A percentile compares a stretch with the other conserved stretches of the same genome.
These are phyloP conservation scores for Ceratocystiopsis sp. DNA, from an alignment of 2,329 filamentous ascomycete species.

Conservation along the genomic window DNA sequence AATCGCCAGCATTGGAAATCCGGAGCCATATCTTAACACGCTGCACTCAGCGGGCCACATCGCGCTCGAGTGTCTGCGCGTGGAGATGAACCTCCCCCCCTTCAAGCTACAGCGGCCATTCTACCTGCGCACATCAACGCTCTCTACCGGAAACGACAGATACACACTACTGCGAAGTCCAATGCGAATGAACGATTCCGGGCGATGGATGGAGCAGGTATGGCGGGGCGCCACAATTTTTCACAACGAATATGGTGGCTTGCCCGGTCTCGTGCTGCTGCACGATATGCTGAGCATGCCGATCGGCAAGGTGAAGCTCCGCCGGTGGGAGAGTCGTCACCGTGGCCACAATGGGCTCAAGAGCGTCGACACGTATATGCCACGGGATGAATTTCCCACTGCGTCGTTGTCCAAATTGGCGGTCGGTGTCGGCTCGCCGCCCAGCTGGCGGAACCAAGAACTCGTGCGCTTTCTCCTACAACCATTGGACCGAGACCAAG, in stretches of 20 bases:
- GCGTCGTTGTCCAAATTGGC: conserved; percentile 45
- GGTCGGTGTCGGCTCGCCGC: conserved; percentile 75
- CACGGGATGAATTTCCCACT: conserved; percentile 21
- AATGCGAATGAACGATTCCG: conserved; percentile 71
- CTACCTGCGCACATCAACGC: too few species aligned
- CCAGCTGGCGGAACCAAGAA: conserved; percentile 43
- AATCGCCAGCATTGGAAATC: conserved; percentile 79
- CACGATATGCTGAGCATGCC: conserved; percentile 76
- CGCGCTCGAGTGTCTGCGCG: conserved; percentile 45
- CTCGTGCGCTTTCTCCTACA: conserved; percentile 67
- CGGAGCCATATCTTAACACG: conserved; percentile 54
- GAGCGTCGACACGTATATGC: conserved; percentile 39
- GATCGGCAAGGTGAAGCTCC: conserved; percentile 49
- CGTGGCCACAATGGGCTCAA: conserved; percentile 62
- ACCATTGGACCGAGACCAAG: conserved; percentile 39
- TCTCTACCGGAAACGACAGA: too few species aligned
- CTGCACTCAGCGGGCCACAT: conserved; percentile 80
- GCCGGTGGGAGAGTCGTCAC: conserved; percentile 44
- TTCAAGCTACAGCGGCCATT: conserved; percentile 18
- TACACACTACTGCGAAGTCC: conserved; percentile 55
- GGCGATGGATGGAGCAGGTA: conserved; percentile 48
- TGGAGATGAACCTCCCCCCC: conserved; percentile 29
- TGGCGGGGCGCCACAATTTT: conserved; percentile 23
- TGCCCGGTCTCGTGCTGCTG: conserved; percentile 45
- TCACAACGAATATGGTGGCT: too few species aligned